Evolutionary conservation across 768 basidiomycete species (phyloP).

Genomic region (Crassisporium funariophilum): DNA sequence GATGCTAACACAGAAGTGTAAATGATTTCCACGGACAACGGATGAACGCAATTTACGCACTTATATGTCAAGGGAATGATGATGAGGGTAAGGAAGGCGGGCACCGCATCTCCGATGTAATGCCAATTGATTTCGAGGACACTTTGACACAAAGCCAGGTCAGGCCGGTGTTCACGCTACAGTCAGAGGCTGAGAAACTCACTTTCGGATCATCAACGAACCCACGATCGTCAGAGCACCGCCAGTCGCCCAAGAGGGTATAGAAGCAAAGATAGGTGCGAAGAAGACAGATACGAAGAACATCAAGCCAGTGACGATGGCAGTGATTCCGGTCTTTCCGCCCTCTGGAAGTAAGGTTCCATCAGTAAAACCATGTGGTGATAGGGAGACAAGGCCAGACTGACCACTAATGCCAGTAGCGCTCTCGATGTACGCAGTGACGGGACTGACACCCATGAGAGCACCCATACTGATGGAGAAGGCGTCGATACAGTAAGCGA

Average conservation of each 20-base stretch:
- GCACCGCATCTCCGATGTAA: slow-evolving; percentile 85
- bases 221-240: slow-evolving; percentile 85
- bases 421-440: slow-evolving; percentile 82
- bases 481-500: slow-evolving; percentile 84
- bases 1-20: slow-evolving; percentile 50
- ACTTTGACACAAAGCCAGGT: slow-evolving; percentile 29
- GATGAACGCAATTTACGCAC: slow-evolving; percentile 36
- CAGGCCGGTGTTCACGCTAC: slow-evolving; percentile 5
- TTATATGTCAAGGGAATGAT: slow-evolving; percentile 81
- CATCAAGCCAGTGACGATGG: slow-evolving; percentile 66
- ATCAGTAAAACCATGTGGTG: neutral
- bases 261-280: slow-evolving; percentile 85
- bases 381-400: slow-evolving; percentile 14
- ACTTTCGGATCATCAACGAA: slow-evolving; percentile 88
- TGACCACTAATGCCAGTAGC: slow-evolving; percentile 77
- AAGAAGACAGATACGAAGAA: slow-evolving; percentile 90
- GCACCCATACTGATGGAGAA: slow-evolving; percentile 82
- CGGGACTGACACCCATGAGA: slow-evolving; percentile 77
- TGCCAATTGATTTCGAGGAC: slow-evolving; percentile 89
- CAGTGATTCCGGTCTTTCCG: slow-evolving; percentile 85
- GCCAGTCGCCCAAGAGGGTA: slow-evolving; percentile 87
- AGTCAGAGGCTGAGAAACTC: slow-evolving; percentile 21
- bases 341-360: slow-evolving; percentile 53
- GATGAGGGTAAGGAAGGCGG: slow-evolving; percentile 81
- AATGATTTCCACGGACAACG: neutral